phyloP scores from a whole-genome alignment of 495 filamentous ascomycete species.

The Polyplosphaeria fusca region DNA sequence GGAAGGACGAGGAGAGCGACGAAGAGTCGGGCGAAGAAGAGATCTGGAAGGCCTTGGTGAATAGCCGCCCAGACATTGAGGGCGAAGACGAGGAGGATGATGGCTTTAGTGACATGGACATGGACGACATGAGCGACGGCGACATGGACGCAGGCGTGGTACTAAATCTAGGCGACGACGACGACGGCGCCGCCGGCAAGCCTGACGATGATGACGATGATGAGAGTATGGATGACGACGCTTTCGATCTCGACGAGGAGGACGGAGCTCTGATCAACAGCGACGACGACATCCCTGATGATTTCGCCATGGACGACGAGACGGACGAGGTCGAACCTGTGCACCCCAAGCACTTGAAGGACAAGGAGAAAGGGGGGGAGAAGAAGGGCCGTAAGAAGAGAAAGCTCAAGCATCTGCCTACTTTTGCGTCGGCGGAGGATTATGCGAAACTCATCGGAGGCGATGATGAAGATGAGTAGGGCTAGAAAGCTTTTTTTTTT shows the following conservation, averaged over 20 bases:
- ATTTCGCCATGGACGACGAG: constrained; percentile 31
- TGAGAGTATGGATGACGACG: constrained; percentile 44
- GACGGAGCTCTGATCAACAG: constrained; percentile 41
- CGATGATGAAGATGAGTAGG: too few species aligned
- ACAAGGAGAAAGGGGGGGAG: constrained; percentile 34
- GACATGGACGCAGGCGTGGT: constrained; percentile 56
- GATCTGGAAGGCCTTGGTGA: constrained; percentile 91
- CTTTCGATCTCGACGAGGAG: constrained; percentile 45
- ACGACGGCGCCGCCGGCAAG: constrained; percentile 34
- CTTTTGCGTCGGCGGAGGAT: constrained; percentile 88
- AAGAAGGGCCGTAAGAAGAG: constrained; percentile 58
- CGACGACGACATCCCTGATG: constrained; percentile 38
- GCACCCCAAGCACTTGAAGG: constrained; percentile 31
- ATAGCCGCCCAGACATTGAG: constrained; percentile 73
- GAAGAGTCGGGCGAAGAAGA: constrained; percentile 57
- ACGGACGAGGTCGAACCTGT: constrained; percentile 48
- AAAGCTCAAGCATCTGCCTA: constrained; percentile 85
- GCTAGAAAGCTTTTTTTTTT: too few species aligned
- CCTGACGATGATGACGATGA: constrained; percentile 22
- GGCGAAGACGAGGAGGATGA: constrained; percentile 42
- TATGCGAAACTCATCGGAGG: constrained; percentile 81
- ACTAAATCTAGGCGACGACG: constrained; percentile 47
- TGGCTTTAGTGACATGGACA: constrained; percentile 45
- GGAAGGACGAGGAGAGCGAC: constrained; percentile 53
- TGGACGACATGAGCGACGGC: constrained; percentile 58